Evolutionary conservation across 257 asterid species (phyloP).

Genomic region (Phtheirospermum japonicum): DNA sequence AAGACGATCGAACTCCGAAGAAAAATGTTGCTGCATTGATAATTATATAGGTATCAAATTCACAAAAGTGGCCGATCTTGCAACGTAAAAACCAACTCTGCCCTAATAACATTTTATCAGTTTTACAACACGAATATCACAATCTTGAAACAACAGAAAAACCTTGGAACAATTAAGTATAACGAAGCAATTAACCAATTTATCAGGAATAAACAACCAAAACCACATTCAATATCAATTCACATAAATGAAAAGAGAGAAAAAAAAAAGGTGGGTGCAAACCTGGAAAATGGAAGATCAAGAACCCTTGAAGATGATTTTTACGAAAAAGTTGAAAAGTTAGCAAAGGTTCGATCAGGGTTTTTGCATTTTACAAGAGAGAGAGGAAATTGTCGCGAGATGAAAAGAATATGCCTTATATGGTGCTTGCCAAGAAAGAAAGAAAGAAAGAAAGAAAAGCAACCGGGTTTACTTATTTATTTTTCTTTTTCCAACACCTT

Average conservation of each 20-base stretch:
- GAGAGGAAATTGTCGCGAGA: too few relatives aligned
- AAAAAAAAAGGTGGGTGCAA: conserved; percentile 15
- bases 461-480: conserved; percentile 3
- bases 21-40: conserved; percentile 18
- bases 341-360: conserved; percentile 25
- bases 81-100: conserved; percentile 20
- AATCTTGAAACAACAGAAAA: conserved; percentile 10
- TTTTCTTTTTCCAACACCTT: neutral
- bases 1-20: neutral
- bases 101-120: conserved; percentile 14
- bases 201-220: conserved; percentile 20
- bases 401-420: conserved; percentile 48
- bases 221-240: conserved; percentile 22
- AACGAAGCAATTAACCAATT: conserved; percentile 2
- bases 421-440: conserved; percentile 36
- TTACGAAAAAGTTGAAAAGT: conserved; percentile 16
- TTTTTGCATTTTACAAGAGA: conserved; percentile 21
- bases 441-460: conserved; percentile 25
- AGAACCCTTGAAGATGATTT: conserved; percentile 21
- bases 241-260: neutral
- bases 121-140: conserved; percentile 7
- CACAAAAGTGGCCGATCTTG: conserved; percentile 1
- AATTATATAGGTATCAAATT: neutral
- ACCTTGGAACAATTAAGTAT: conserved; percentile 1
- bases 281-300: conserved; percentile 43